Base-by-base conservation (phyloP, 768 basidiomycete species). In the Lentinula aciculospora region DNA sequence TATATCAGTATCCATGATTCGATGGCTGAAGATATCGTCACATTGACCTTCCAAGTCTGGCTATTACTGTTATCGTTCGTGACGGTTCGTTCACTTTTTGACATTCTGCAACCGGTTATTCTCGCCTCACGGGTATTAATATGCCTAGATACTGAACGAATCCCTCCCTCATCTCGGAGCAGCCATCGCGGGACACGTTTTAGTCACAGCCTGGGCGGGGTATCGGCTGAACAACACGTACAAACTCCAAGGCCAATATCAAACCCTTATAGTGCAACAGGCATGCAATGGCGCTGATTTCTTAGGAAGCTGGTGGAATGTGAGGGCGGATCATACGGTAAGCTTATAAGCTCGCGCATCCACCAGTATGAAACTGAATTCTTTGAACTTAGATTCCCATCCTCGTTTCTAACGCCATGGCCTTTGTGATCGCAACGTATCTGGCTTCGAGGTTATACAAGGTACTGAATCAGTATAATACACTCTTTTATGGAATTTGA, bases 111-210 rank as follows among this genome's bases (percentile, higher is more conserved):
- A 19, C n/a, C n/a, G n/a, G n/a, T n/a, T n/a, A 46, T 29, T 49
- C 48, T 29, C 15, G 21, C 10, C 25, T 27, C 56, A 57, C 47
- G 60, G 53, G 28, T 46, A 15, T 37, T 15, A 9, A 44, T 6
- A 7, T 28, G 13, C 56, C 29, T 54, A 83, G 81, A 69, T 83
- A 42, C 57, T 81, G 48, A 75, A 73, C 54, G 80, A 82, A 62
- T 81, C 80, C 0, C 71, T 80, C 36, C 81, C 82, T 5, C 80
- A 81, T 61, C 69, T 83, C 40, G 74, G 72, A 2, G 78, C 80
- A 29, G 73, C 75, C 2, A 58, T 83, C 9, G 70, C 69, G 21
- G 79, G 77, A 3, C 81, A 81, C 58, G 62, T 74, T 19, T 65
- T 83, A 9, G 74, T 73, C 5, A 76, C 78, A 4, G 74, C 61